These are phyloP conservation scores for Tetrapisispora arboricola DNA, from an alignment of 805 yeast species.

Conservation along the genomic window DNA sequence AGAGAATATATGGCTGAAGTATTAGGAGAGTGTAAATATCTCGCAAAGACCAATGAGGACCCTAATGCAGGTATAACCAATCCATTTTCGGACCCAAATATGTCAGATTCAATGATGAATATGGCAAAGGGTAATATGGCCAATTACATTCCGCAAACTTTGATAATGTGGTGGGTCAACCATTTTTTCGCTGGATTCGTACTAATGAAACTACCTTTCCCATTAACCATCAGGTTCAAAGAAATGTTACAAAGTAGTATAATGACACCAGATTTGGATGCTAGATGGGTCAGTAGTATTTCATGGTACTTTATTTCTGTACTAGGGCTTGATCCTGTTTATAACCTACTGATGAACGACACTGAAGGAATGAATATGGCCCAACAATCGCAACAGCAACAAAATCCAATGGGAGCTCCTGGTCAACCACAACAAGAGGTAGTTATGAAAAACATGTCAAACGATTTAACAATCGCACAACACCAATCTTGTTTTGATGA, in stretches of 20 bases:
- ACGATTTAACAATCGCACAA: slow-evolving; percentile 54
- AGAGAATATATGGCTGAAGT: slow-evolving; percentile 38
- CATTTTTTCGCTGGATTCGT: slow-evolving; percentile 88
- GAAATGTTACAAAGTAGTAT: slow-evolving; percentile 87
- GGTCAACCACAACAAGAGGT: slow-evolving; percentile 56
- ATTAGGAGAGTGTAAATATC: slow-evolving; percentile 44
- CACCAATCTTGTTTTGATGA: slow-evolving; percentile 48
- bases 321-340: slow-evolving; percentile 73
- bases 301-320: slow-evolving; percentile 93
- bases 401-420: slow-evolving; percentile 31
- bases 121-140: slow-evolving; percentile 77
- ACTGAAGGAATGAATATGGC: slow-evolving; percentile 11
- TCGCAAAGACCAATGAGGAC: slow-evolving; percentile 36
- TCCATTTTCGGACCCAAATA: slow-evolving; percentile 61
- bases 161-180: slow-evolving; percentile 94
- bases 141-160: slow-evolving; percentile 81
- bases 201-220: slow-evolving; percentile 82
- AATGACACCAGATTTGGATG: slow-evolving; percentile 74
- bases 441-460: slow-evolving; percentile 59
- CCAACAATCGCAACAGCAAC: slow-evolving; percentile 18
- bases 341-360: slow-evolving; percentile 46
- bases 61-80: slow-evolving; percentile 33
- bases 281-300: slow-evolving; percentile 83
- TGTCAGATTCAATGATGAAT: slow-evolving; percentile 61
- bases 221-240: slow-evolving; percentile 80